Evolutionary conservation across 176 grass and related monocot species (phyloP), one percentile per base, ranked within the genome.

Genomic region (Dendrocalamus sinicus): DNA sequence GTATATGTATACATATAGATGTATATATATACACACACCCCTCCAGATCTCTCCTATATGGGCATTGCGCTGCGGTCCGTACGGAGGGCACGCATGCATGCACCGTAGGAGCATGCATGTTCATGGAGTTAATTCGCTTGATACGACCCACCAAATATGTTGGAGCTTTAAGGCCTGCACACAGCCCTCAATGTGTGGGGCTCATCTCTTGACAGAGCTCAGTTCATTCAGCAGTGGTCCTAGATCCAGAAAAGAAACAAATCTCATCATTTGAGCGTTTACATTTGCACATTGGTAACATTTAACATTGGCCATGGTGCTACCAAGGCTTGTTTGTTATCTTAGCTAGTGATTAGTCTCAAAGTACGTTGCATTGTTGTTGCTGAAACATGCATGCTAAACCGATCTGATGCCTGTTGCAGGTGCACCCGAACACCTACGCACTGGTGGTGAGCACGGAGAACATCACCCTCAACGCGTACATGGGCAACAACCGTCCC

Each of bases 401-500:
- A 37, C 35, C 44, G 30, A 32, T 32, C 30, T 2, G 30, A 32
- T 32, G 30, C 2, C 30, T 32, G 44, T 53, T 6, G 67, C 84
- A 95, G 95, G 95, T 98, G 58, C 95, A 93, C 73, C 89, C 50
- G 0, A 86, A 95, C 74, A 95, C 84, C 60, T 95, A 90, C 73
- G 95, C 93, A 45, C 64, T 98, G 46, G 95, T 98, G 85, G 87
- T 95, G 73, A 98, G 95, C 91, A 98, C 93, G 2, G 95, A 98
- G 89, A 98, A 98, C 85, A 95, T 98, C 41, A 98, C 95, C 12
- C 93, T 98, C 0, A 98, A 98, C 64, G 93, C 87, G 1, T 98
- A 98, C 91, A 86, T 98, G 85, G 95, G 95, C 39, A 98, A 93
- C 87, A 93, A 95, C 87, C 95, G 95, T 0, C 85, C 95, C 0